A percentile compares a stretch with the other conserved stretches of the same genome.
Conservation (phyloP, 2,329 filamentous ascomycete genomes). For the Botrytis pseudocinerea region DNA sequence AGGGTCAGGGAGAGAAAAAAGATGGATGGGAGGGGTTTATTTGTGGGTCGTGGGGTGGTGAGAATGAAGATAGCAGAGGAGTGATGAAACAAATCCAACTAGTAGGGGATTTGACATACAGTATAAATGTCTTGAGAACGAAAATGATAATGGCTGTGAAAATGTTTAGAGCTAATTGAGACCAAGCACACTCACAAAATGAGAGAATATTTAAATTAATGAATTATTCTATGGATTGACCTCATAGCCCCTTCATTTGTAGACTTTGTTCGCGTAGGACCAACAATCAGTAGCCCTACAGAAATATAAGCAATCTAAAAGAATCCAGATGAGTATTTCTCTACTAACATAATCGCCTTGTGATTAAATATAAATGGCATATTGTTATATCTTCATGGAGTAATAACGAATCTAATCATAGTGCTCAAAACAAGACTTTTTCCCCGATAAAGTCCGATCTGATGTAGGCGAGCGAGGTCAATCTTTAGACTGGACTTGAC, state of each 20-base stretch:
- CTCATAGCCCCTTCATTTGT: conserved; percentile 2
- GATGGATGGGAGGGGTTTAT: conserved; percentile 14
- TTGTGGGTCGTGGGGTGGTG: conserved; percentile 12
- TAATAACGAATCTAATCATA: background rate
- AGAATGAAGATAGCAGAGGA: background rate
- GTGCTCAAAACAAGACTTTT: background rate
- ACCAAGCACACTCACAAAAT: background rate
- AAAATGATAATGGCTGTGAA: background rate
- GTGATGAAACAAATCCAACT: background rate
- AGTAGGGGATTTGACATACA: background rate
- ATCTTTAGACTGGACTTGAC: background rate
- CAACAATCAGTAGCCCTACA: background rate
- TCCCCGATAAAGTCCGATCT: background rate
- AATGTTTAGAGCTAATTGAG: background rate
- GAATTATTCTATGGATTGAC: background rate
- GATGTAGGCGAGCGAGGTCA: background rate
- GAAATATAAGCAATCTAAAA: background rate
- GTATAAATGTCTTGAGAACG: background rate
- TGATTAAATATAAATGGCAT: background rate
- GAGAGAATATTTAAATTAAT: background rate
- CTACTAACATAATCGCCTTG: too few species aligned
- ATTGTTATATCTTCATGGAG: background rate
- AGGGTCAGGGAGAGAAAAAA: background rate
- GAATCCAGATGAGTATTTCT: background rate
- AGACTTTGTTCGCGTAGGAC: conserved; percentile 1